Evolutionary conservation across 169 alveolate genomes (phyloP).

Genomic region (Eimeria mitis): DNA sequence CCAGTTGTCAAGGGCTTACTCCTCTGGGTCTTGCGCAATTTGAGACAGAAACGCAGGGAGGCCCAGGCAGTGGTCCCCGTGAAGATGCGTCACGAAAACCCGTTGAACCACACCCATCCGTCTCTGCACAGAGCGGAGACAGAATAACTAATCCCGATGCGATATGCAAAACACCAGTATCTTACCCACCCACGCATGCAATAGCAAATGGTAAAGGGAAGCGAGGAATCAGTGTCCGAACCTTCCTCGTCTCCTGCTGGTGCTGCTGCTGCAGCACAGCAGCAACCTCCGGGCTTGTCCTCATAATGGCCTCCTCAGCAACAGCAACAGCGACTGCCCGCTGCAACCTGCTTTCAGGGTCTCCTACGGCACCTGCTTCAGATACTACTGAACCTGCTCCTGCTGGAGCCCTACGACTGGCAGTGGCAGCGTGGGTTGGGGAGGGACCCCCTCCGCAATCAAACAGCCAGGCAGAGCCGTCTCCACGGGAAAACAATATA

Average conservation of each 20-base stretch:
- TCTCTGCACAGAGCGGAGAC: constrained; percentile 30
- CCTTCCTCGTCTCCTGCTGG: constrained; percentile 71
- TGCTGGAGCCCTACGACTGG: constrained; percentile 16
- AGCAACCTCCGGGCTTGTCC: constrained; percentile 43
- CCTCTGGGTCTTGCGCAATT: constrained; percentile 74
- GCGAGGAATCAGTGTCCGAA: not conserved
- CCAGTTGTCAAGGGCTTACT: not conserved
- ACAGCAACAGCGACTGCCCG: constrained; percentile 54
- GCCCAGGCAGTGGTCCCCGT: constrained; percentile 93
- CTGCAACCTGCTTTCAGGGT: constrained; percentile 27
- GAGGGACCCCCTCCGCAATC: constrained; percentile 83
- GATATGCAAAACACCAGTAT: not conserved
- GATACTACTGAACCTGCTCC: constrained; percentile 34
- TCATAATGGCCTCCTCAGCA: constrained; percentile 47
- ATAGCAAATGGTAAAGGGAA: not conserved
- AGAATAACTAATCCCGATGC: not conserved
- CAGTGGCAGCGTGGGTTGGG: constrained; percentile 55
- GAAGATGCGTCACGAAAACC: constrained; percentile 91
- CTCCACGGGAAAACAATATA: constrained; percentile 72
- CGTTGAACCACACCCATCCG: constrained; percentile 79
- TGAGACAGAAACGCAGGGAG: constrained; percentile 86
- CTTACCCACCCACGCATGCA: not conserved
- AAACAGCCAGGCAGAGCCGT: constrained; percentile 81
- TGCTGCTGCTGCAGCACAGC: constrained; percentile 64
- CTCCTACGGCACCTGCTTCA: constrained; percentile 53